These are phyloP conservation scores for Hypoxylon sp. DNA, from an alignment of 2,329 filamentous ascomycete genomes.

Conservation along the genomic window DNA sequence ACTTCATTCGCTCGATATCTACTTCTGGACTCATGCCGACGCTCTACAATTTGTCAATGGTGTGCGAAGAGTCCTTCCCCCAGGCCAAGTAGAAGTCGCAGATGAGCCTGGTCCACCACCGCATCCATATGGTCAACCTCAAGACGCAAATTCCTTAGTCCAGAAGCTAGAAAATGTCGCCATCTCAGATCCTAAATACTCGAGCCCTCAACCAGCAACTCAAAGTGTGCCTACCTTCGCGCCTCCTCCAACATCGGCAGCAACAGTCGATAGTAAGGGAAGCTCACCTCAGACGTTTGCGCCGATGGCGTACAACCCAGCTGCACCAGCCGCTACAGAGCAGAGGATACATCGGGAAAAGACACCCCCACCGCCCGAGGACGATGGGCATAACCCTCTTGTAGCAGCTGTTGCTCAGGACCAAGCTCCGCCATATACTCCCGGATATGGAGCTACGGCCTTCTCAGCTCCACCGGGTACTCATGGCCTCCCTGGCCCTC, in stretches of 20 bases:
- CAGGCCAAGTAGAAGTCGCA: slow-evolving; percentile 72
- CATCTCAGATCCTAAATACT: slow-evolving; percentile 71
- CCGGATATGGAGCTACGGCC: slow-evolving; percentile 63
- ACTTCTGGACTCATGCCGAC: slow-evolving; percentile 84
- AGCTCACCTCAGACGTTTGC: slow-evolving; percentile 64
- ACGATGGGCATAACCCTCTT: slow-evolving; percentile 72
- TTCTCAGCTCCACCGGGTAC: slow-evolving; percentile 59
- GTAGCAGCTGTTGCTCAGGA: slow-evolving; percentile 72
- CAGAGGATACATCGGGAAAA: slow-evolving; percentile 81
- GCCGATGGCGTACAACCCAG: slow-evolving; percentile 84
- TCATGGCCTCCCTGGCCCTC: slow-evolving; percentile 60
- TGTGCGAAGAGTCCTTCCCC: slow-evolving; percentile 74
- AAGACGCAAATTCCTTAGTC: slow-evolving; percentile 77
- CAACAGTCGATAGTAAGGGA: slow-evolving; percentile 47
- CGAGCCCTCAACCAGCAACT: slow-evolving; percentile 47
- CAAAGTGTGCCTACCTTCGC: slow-evolving; percentile 57
- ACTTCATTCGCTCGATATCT: slow-evolving; percentile 81
- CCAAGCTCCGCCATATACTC: slow-evolving; percentile 67
- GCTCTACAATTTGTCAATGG: slow-evolving; percentile 79
- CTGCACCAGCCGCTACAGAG: slow-evolving; percentile 82
- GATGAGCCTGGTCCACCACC: slow-evolving; percentile 72
- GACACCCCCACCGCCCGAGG: slow-evolving; percentile 81
- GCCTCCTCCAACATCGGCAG: slow-evolving; percentile 59
- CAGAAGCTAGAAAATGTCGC: slow-evolving; percentile 81
- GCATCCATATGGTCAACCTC: slow-evolving; percentile 55